phyloP scores from a whole-genome alignment of 371 early-diverging fungal species.

The Chytridium lagenaria region DNA sequence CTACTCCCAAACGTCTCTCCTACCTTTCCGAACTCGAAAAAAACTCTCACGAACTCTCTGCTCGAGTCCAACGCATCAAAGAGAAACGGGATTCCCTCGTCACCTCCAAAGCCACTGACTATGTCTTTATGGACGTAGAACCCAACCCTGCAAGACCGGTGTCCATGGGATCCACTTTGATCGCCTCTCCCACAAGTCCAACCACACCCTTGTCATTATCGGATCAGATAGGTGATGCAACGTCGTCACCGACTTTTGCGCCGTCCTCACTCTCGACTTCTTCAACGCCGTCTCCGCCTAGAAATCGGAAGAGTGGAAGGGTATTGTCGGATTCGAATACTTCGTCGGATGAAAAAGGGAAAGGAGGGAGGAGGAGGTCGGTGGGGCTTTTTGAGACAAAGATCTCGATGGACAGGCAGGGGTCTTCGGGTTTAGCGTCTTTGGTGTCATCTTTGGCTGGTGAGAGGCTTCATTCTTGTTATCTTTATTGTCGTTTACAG shows the following conservation, averaged over 20 bases:
- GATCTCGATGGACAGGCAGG: slow-evolving; percentile 19
- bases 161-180: neutral
- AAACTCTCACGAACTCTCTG: neutral
- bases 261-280: neutral
- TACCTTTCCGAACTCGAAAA: slow-evolving; percentile 3
- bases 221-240: neutral
- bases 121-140: neutral
- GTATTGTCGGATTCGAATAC: neutral
- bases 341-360: neutral
- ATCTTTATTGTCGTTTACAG: neutral
- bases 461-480: slow-evolving; percentile 2
- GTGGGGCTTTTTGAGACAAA: slow-evolving; percentile 1
- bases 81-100: neutral
- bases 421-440: slow-evolving; percentile 12
- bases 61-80: neutral
- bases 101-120: slow-evolving; percentile 1
- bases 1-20: slow-evolving; percentile 15
- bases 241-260: neutral
- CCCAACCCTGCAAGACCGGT: no score
- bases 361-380: neutral
- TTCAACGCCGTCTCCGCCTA: neutral
- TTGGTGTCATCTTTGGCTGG: slow-evolving; percentile 22
- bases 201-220: neutral
- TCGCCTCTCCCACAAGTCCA: neutral
- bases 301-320: neutral